A percentile compares a stretch with the other conserved stretches of the same genome.
These are phyloP conservation scores for Spatholobus suberectus DNA, from an alignment of 306 rosid species.

Conservation along the genomic window DNA sequence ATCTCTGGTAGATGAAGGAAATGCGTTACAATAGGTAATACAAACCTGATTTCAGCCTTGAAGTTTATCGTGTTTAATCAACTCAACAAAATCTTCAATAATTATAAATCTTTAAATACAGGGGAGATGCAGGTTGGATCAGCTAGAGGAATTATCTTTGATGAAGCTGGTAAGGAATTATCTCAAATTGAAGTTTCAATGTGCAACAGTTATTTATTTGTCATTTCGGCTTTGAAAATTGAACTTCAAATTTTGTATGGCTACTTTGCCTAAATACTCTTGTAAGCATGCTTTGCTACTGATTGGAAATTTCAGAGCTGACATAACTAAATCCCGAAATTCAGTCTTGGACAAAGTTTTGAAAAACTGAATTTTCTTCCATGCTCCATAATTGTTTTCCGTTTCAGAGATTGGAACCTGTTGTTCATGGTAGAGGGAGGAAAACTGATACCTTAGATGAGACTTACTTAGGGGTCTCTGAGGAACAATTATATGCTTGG, in stretches of 20 bases:
- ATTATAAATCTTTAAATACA: constrained; percentile 12
- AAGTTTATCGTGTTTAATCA: not conserved
- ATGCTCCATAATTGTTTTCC: constrained; percentile 27
- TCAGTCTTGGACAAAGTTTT: not conserved
- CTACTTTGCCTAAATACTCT: not conserved
- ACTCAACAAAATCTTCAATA: constrained; percentile 2
- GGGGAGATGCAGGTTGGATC: constrained; percentile 71
- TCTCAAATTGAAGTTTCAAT: not conserved
- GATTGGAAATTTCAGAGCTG: constrained; percentile 6
- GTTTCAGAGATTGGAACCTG: constrained; percentile 80
- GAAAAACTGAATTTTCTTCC: constrained; percentile 4
- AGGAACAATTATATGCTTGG: constrained; percentile 83
- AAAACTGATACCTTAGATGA: constrained; percentile 69
- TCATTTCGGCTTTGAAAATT: constrained; percentile 1
- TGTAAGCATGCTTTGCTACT: not conserved
- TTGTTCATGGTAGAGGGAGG: constrained; percentile 93
- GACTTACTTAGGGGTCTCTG: constrained; percentile 74
- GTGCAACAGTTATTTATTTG: not conserved
- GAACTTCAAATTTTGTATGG: constrained; percentile 20
- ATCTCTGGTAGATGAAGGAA: constrained; percentile 64
- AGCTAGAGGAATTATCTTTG: constrained; percentile 31
- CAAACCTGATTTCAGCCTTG: not conserved
- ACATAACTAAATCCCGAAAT: not conserved
- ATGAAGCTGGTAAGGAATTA: not conserved
- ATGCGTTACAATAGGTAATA: constrained; percentile 60